Conservation (phyloP, 2,329 filamentous ascomycete species). For the Cordyceps cicadae region DNA sequence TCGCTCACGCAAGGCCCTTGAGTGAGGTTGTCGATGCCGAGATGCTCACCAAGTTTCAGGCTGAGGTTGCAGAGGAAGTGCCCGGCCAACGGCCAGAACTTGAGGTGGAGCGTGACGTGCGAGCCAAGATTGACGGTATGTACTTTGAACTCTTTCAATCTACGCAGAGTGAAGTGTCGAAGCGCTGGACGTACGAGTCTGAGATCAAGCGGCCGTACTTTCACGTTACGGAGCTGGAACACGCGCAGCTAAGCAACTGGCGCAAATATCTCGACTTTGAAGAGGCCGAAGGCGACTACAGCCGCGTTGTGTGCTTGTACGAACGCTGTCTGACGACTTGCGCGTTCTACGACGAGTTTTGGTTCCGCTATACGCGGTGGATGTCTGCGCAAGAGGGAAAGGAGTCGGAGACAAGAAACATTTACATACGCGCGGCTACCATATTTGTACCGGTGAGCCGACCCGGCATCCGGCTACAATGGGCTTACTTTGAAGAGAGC, state of each 20-base stretch:
- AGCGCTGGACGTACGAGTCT: constrained; percentile 89
- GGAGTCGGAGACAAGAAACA: constrained; percentile 82
- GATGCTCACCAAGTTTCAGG: constrained; percentile 57
- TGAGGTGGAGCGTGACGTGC: constrained; percentile 76
- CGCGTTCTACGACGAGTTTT: constrained; percentile 94
- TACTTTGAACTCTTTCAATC: constrained; percentile 73
- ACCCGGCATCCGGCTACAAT: constrained; percentile 77
- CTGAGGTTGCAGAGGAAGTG: constrained; percentile 63
- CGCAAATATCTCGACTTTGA: constrained; percentile 95
- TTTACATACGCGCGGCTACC: constrained; percentile 79
- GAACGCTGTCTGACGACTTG: constrained; percentile 89
- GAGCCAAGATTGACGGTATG: constrained; percentile 68
- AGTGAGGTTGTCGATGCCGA: constrained; percentile 63
- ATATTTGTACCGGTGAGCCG: constrained; percentile 81
- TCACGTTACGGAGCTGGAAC: constrained; percentile 87
- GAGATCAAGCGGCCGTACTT: constrained; percentile 96
- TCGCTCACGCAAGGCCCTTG: constrained; percentile 66
- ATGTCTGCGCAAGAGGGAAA: constrained; percentile 75
- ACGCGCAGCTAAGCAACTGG: constrained; percentile 81
- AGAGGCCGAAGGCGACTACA: constrained; percentile 71
- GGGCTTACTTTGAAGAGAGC: constrained; percentile 91
- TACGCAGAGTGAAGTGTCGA: constrained; percentile 81
- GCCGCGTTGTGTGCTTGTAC: constrained; percentile 73
- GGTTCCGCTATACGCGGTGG: constrained; percentile 95
- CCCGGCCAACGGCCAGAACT: constrained; percentile 54